Evolutionary conservation across 75 land plant genomes (phyloP), one percentile per base, ranked within the genome.

Genomic region (Pinus taeda): DNA sequence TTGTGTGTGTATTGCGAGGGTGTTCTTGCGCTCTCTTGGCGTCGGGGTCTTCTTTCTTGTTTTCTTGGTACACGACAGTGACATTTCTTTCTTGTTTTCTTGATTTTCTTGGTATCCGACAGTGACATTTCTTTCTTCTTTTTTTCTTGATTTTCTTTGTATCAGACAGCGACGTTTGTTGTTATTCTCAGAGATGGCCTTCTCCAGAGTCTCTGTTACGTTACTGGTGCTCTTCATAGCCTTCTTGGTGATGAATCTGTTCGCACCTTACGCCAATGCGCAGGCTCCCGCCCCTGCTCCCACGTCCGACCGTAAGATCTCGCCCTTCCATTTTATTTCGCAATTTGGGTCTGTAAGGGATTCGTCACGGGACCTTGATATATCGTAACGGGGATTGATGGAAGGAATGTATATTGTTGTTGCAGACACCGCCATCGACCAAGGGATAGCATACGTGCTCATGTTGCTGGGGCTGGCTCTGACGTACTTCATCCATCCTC

Each of bases 401-500:
- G 26, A 42, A 6, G 6, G 45, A 42, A 42, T 42, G 45, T 42
- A 5, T 5, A 5, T 42, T 42, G 49, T 6, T 45, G 6, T 45
- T 66, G 80, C 83, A 89, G 90, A 88, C 15, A 71, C 81, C 8
- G 65, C 85, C 59, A 85, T 90, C 9, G 92, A 90, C 75, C 92
- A 88, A 60, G 92, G 90, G 11, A 79, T 90, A 17, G 90, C 92
- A 0, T 90, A 88, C 24, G 80, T 85, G 6, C 79, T 90, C 13
- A 78, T 90, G 81, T 77, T 87, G 60, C 63, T 80, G 61, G 92
- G 90, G 74, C 73, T 88, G 79, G 90, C 78, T 6, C 77, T 90
- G 59, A 90, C 92, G 13, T 90, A 90, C 75, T 79, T 90, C 18
- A 88, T 90, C 42, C 92, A 90, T 69, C 89, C 83, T 13, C 30